Evolutionary conservation across 768 basidiomycete genomes (phyloP).

Genomic region (Lentinula guzmanii): DNA sequence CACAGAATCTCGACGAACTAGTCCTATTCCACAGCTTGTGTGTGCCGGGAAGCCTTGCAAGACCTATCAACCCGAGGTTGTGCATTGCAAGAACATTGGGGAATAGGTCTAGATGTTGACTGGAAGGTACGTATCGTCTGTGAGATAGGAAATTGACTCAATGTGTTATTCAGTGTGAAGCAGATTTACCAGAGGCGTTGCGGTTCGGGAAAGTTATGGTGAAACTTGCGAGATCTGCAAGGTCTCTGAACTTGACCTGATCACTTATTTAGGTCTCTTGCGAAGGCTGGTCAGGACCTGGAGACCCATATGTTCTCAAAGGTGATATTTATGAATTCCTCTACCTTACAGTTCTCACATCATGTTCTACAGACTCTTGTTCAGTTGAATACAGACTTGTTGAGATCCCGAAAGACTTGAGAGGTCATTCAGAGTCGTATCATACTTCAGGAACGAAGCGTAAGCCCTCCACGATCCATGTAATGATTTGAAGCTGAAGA

Average conservation of each 20-base stretch:
- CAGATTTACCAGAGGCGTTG: constrained; percentile 78
- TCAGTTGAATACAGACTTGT: constrained; percentile 80
- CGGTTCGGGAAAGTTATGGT: constrained; percentile 79
- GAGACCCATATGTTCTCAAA: constrained; percentile 81
- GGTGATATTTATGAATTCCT: constrained; percentile 35
- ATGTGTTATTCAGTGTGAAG: constrained; percentile 63
- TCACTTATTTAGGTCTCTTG: constrained; percentile 49
- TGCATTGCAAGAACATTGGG: constrained; percentile 83
- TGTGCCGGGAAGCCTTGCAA: constrained; percentile 79
- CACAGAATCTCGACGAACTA: constrained; percentile 63
- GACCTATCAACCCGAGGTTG: constrained; percentile 74
- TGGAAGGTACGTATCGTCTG: constrained; percentile 64
- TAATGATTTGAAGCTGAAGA: not conserved
- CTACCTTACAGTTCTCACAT: not conserved
- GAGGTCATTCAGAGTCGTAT: constrained; percentile 14
- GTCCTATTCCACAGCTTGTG: constrained; percentile 69
- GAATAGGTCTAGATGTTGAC: constrained; percentile 72
- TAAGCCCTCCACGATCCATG: not conserved
- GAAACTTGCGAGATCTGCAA: not conserved
- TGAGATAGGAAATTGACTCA: not conserved
- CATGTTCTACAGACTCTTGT: constrained; percentile 63
- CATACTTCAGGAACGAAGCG: not conserved
- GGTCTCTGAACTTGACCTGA: not conserved
- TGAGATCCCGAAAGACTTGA: constrained; percentile 49
- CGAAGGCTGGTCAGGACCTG: constrained; percentile 83